phyloP scores from a whole-genome alignment of 192 early-diverging fungal genomes.

The Rhizophagus sp. region DNA sequence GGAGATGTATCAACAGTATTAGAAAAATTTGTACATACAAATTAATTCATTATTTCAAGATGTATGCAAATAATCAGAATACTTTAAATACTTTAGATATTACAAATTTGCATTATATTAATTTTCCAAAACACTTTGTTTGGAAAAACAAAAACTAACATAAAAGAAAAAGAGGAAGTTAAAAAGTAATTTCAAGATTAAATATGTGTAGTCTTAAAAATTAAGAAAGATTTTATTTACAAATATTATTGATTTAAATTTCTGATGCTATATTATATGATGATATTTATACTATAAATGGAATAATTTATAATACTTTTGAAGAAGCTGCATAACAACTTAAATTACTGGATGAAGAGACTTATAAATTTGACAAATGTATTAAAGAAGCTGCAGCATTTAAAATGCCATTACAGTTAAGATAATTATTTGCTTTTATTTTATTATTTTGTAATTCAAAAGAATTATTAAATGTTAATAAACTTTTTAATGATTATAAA shows the following conservation, averaged over 20 bases:
- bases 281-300: constrained; percentile 24
- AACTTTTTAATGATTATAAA: background rate
- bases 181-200: background rate
- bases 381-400: constrained; percentile 3
- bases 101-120: no score
- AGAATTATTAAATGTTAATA: background rate
- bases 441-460: constrained; percentile 8
- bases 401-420: background rate
- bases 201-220: constrained; percentile 20
- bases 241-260: constrained; percentile 11
- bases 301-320: constrained; percentile 18
- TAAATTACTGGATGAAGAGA: constrained; percentile 29
- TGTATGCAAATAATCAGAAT: no score
- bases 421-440: constrained; percentile 31
- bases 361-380: constrained; percentile 14
- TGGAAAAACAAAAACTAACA: background rate
- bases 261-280: constrained; percentile 24
- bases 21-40: no score
- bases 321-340: constrained; percentile 19
- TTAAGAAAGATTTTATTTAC: constrained; percentile 26
- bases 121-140: background rate
- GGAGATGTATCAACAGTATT: no score
- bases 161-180: background rate
- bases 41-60: no score
- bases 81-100: no score